Conservation (phyloP, 768 basidiomycete species). For the Leccinum uliginosum region DNA sequence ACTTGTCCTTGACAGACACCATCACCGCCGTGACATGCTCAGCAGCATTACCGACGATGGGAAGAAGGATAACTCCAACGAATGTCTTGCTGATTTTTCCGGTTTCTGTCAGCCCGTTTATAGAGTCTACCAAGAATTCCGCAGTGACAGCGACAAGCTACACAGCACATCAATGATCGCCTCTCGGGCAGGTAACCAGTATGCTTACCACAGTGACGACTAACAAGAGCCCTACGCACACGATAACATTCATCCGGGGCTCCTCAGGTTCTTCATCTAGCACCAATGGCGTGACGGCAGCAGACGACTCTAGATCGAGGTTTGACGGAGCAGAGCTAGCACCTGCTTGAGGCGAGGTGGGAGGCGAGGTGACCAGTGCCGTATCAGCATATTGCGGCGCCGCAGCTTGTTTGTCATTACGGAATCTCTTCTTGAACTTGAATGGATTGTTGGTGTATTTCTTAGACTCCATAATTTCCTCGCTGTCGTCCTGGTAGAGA, state of each 20-base stretch:
- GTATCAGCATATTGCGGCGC: conserved; percentile 3
- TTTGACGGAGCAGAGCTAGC: neutral
- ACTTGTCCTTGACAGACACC: conserved; percentile 85
- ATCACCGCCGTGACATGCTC: conserved; percentile 92
- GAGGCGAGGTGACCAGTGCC: conserved; percentile 4
- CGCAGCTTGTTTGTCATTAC: conserved; percentile 8
- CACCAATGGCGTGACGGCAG: neutral
- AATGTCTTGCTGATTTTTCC: conserved; percentile 71
- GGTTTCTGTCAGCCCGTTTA: conserved; percentile 59
- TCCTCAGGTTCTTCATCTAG: conserved; percentile 35
- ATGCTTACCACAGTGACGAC: conserved; percentile 57
- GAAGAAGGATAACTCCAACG: conserved; percentile 82
- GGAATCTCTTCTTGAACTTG: conserved; percentile 17
- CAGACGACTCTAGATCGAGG: conserved; percentile 12
- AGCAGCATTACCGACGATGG: conserved; percentile 89
- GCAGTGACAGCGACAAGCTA: conserved; percentile 56
- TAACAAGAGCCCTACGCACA: conserved; percentile 51
- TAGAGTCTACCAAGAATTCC: conserved; percentile 74
- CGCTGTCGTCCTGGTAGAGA: conserved; percentile 50
- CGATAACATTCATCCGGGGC: conserved; percentile 49
- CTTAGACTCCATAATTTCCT: conserved; percentile 36
- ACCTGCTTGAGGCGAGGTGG: neutral
- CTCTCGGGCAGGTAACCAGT: neutral
- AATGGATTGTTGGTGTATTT: conserved; percentile 43
- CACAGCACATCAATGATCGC: neutral